Conservation (phyloP, 202 grass and related monocot genomes). For the Bolboschoenoplectus hybrid region DNA sequence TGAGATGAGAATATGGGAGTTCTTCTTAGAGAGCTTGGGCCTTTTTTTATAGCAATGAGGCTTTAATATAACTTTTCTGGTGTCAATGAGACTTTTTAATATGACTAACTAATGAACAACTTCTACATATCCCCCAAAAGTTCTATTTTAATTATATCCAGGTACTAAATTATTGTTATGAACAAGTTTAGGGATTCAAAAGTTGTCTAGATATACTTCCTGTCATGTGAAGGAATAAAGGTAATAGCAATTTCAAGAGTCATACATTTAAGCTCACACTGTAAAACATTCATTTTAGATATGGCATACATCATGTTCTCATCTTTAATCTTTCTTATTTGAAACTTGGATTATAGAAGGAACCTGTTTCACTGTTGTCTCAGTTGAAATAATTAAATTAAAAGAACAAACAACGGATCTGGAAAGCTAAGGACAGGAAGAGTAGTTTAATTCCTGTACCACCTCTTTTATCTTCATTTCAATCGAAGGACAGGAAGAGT, state of each 20-base stretch:
- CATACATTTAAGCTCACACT: background rate
- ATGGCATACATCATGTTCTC: background rate
- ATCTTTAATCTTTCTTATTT: constrained; percentile 3
- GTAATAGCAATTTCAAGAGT: constrained; percentile 7
- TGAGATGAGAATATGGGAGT: constrained; percentile 1
- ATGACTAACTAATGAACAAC: background rate
- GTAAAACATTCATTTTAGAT: background rate
- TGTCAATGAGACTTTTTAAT: background rate
- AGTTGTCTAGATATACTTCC: background rate
- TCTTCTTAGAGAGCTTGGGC: background rate
- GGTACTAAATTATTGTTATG: constrained; percentile 5
- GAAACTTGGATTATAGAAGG: background rate
- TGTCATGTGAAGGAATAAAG: background rate
- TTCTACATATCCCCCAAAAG: background rate
- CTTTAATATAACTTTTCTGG: background rate
- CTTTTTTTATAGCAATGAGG: background rate
- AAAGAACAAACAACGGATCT: background rate
- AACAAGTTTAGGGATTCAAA: background rate
- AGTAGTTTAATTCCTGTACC: background rate
- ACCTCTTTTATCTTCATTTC: constrained; percentile 2
- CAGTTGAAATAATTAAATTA: constrained; percentile 9
- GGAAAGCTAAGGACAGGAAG: constrained; percentile 24
- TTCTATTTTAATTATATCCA: background rate
- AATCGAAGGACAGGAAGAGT: background rate
- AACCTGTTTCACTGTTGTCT: background rate